Evolutionary conservation across 805 yeast species (phyloP), one percentile per base, ranked within the genome.

Genomic region (Jamesozyma lodderae): DNA sequence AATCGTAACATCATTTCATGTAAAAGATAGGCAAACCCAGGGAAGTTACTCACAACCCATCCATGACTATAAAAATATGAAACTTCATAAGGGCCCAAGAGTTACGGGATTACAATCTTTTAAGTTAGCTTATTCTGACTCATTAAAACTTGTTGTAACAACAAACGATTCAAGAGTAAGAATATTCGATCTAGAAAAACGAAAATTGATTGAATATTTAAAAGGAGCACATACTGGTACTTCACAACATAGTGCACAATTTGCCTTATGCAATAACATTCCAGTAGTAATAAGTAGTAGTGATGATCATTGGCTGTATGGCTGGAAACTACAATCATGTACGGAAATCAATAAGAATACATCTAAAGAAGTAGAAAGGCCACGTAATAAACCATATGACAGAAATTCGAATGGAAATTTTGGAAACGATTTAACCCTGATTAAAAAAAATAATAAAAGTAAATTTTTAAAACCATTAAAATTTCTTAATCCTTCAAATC

Each of bases 221-320:
- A 81, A 77, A 47, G 97, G 96, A 0, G 69, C 74, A 39, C 70
- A 74, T 24, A 86, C 85, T 57, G 72, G 70, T 38, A 73, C 78
- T 33, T 75, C 90, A 4, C 86, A 84, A 30, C 81, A 83, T 36
- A 67, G 68, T 10, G 95, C 95, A 0, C 57, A 51, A 21, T 32
- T 49, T 19, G 29, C 43, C 1, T 31, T 34, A 8, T 15, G 38
- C 26, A 32, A 38, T 10, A 40, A 45, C 15, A 41, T 46, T 17
- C 46, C 51, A 2, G 74, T 73, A 51, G 70, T 87, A 5, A 69
- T 87, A 7, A 69, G 82, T 6, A 95, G 95, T 0, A 81, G 94
- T 10, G 96, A 88, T 55, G 92, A 88, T 60, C 85, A 83, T 48
- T 77, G 87, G 77, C 74, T 83, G 11, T 88, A 87, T 52, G 63